Evolutionary conservation across 345 rosid genomes (phyloP), one percentile per base, ranked within the genome.

Genomic region (Abelmoschus esculentus): DNA sequence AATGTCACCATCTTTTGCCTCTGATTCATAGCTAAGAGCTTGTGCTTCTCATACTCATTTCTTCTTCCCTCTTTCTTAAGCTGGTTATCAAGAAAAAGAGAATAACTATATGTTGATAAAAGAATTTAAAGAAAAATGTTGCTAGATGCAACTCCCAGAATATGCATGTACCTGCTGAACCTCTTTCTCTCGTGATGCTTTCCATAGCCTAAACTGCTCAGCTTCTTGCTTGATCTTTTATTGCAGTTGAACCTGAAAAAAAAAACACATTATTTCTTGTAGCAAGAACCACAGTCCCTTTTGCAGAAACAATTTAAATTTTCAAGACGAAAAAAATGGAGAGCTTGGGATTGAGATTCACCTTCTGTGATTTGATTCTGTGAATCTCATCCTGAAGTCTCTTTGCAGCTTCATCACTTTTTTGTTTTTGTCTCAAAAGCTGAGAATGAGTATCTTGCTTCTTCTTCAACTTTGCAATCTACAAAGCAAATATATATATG

Each of bases 1-100:
- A 64, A 18, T 61, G 72, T 80, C 82, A 95, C 99, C 98, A 90
- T 84, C 75, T 95, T 95, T 77, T 95, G 99, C 77, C 90, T 86
- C 74, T 91, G 98, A 83, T 95, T 95, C 79, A 95, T 77, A 72
- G 99, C 92, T 83, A 90, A 73, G 60, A 95, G 82, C 75, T 91
- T 95, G 79, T 95, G 99, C 98, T 15, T 87, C 90, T 95, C 99
- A 54, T 86, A 91, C 80, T 91, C 96, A 61, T 91, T 95, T 77
- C 96, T 87, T 75, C 97, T 84, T 72, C 99, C 99, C 79, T 91
- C 99, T 82, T 95, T 95, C 87, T 88, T 95, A 67, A 95, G 96
- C 98, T 95, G 87, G 46, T 40, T 61, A 63, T 52, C 14, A 44
- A 59, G 7, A 71, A 38, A 61, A 53, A 56, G n/a, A 53, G 9